These are phyloP conservation scores for Ilex asprella DNA, from an alignment of 257 asterid genomes.

Conservation along the genomic window DNA sequence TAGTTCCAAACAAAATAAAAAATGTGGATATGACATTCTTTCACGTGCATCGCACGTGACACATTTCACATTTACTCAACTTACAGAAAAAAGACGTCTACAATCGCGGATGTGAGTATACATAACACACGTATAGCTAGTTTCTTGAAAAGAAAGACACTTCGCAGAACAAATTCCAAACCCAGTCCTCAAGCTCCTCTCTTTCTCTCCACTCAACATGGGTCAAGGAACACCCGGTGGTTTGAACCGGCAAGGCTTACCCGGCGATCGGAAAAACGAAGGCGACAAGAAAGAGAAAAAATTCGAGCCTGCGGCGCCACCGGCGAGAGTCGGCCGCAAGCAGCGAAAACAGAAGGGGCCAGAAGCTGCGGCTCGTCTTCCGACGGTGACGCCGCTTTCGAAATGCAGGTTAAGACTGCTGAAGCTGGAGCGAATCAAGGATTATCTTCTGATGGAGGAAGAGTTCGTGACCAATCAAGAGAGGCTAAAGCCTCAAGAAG, in stretches of 20 bases:
- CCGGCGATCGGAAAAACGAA: slow-evolving; percentile 74
- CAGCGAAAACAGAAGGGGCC: slow-evolving; percentile 75
- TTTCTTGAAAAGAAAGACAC: too few species aligned
- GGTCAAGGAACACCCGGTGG: slow-evolving; percentile 97
- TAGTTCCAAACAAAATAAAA: too few species aligned
- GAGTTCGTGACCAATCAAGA: slow-evolving; percentile 61
- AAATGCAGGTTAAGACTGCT: slow-evolving; percentile 52
- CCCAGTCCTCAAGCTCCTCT: not conserved
- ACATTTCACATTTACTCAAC: too few species aligned
- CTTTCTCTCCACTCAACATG: slow-evolving; percentile 20
- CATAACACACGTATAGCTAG: too few species aligned
- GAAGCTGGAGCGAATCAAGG: slow-evolving; percentile 76
- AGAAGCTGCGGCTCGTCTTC: slow-evolving; percentile 44
- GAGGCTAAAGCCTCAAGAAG: slow-evolving; percentile 46
- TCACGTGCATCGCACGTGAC: too few species aligned
- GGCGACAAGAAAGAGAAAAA: slow-evolving; percentile 86
- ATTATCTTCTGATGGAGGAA: slow-evolving; percentile 79
- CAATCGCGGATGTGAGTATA: too few species aligned
- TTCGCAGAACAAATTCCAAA: too few species aligned
- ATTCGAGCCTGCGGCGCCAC: slow-evolving; percentile 60
- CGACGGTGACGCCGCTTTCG: slow-evolving; percentile 37
- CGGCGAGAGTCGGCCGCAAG: slow-evolving; percentile 44
- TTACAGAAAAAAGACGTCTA: too few species aligned
- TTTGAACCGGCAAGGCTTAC: slow-evolving; percentile 50
- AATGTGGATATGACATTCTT: too few species aligned